A percentile compares a stretch with the other conserved stretches of the same genome.
These are phyloP conservation scores for Coemansia sp. DNA, from an alignment of 192 early-diverging fungal species.

Conservation along the genomic window DNA sequence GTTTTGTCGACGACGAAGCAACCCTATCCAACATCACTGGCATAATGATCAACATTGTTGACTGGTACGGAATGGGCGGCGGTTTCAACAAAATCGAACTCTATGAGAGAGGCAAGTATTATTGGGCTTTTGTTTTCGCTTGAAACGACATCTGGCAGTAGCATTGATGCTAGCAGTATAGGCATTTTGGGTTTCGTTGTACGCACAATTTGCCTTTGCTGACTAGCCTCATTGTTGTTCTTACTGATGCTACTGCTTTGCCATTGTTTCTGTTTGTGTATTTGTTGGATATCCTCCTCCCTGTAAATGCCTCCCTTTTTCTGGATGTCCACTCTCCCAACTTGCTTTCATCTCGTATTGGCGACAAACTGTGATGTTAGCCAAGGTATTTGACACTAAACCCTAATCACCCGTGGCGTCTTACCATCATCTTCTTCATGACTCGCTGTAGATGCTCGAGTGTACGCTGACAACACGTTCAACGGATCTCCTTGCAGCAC, in stretches of 20 bases:
- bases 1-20: constrained; percentile 47
- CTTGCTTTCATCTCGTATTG: background rate
- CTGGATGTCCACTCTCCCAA: background rate
- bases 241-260: background rate
- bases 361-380: too few relatives aligned
- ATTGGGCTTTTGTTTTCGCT: background rate
- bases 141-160: background rate
- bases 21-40: constrained; percentile 52
- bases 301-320: too few relatives aligned
- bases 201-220: background rate
- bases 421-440: background rate
- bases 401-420: too few relatives aligned
- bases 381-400: too few relatives aligned
- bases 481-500: constrained; percentile 41
- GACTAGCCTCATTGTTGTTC: background rate
- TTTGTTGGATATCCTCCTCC: background rate
- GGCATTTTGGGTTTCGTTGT: background rate
- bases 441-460: constrained; percentile 31
- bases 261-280: constrained; percentile 8
- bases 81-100: constrained; percentile 54
- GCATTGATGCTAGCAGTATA: background rate
- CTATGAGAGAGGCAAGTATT: constrained; percentile 50
- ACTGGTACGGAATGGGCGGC: constrained; percentile 58
- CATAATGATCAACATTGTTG: constrained; percentile 59
- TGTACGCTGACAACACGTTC: constrained; percentile 38